Conservation (phyloP, 2,329 filamentous ascomycete genomes). For the Cladosporium sp. region DNA sequence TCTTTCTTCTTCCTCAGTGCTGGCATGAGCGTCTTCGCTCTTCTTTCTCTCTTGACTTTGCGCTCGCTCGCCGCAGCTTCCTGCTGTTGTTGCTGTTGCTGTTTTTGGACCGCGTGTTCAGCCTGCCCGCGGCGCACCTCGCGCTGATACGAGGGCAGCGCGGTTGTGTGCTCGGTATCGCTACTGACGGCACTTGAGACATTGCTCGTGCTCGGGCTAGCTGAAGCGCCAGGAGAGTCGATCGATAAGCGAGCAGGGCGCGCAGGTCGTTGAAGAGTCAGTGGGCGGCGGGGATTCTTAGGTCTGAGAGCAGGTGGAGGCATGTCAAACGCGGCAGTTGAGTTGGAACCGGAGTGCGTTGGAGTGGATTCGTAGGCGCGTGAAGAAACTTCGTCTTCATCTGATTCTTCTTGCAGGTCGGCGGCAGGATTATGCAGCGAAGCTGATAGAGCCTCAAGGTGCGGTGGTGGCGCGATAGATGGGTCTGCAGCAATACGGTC, state of each 20-base stretch:
- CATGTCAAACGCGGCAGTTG: conserved; percentile 9
- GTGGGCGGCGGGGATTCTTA: conserved; percentile 18
- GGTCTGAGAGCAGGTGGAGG: conserved; percentile 9
- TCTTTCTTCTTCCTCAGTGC: conserved; percentile 33
- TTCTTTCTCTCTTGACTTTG: conserved; percentile 31
- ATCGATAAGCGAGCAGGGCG: conserved; percentile 5
- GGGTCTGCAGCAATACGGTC: conserved; percentile 27
- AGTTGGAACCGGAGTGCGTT: conserved; percentile 8
- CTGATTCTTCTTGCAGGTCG: conserved; percentile 21
- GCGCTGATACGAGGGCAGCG: conserved; percentile 31
- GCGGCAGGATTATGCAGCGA: conserved; percentile 6
- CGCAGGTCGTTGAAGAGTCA: conserved; percentile 19
- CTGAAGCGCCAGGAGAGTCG: conserved; percentile 16
- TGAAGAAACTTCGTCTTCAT: conserved; percentile 15
- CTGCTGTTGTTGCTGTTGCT: conserved; percentile 32
- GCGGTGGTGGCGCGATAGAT: conserved; percentile 23
- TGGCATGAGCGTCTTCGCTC: conserved; percentile 37
- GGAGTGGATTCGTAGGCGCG: conserved; percentile 15
- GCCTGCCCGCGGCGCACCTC: conserved; percentile 29
- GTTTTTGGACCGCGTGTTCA: conserved; percentile 20
- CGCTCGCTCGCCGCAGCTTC: conserved; percentile 30
- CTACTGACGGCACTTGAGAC: conserved; percentile 29
- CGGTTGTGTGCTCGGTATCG: conserved; percentile 31
- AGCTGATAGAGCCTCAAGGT: conserved; percentile 3
- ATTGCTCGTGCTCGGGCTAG: conserved; percentile 26